A percentile compares a stretch with the other conserved stretches of the same genome.
These are phyloP conservation scores for Sporisorium iseilematis-ciliati DNA, from an alignment of 1,284 basidiomycete species.

Conservation along the genomic window DNA sequence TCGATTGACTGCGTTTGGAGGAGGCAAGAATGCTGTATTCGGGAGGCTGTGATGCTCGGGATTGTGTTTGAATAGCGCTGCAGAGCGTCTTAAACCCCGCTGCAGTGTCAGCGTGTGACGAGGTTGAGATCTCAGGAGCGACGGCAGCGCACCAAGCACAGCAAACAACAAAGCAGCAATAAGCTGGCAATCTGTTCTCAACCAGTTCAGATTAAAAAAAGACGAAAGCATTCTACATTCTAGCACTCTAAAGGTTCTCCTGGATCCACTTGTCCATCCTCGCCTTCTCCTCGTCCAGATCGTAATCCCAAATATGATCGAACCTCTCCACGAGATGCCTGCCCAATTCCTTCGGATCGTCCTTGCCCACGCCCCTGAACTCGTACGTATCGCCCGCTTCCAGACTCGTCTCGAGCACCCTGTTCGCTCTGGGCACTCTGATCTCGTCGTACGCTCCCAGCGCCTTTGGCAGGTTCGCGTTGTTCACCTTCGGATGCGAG, in stretches of 20 bases:
- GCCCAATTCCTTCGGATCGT: conserved; percentile 28
- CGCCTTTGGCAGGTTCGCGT: conserved; percentile 73
- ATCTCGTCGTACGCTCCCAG: conserved; percentile 52
- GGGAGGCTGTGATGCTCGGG: too few relatives aligned
- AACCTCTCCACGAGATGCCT: conserved; percentile 34
- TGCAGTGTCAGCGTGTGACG: too few relatives aligned
- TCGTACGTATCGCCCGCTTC: conserved; percentile 58
- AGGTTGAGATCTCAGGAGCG: too few relatives aligned
- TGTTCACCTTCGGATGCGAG: conserved; percentile 72
- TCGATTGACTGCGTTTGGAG: too few relatives aligned
- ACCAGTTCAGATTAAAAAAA: too few relatives aligned
- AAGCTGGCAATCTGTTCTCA: too few relatives aligned
- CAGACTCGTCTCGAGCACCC: conserved; percentile 54
- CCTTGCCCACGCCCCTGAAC: conserved; percentile 31
- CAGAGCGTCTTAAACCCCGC: too few relatives aligned
- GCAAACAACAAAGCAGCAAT: too few relatives aligned
- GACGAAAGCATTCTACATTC: too few relatives aligned
- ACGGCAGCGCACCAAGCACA: too few relatives aligned
- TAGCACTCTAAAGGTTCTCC: conserved; percentile 1
- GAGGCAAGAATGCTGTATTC: too few relatives aligned
- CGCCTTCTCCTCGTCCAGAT: conserved; percentile 26
- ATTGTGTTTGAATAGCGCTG: too few relatives aligned
- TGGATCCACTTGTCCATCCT: conserved; percentile 23
- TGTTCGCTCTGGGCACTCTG: conserved; percentile 58
- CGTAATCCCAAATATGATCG: conserved; percentile 48